Conservation (phyloP, 2,329 filamentous ascomycete species). For the Botrytis elliptica region DNA sequence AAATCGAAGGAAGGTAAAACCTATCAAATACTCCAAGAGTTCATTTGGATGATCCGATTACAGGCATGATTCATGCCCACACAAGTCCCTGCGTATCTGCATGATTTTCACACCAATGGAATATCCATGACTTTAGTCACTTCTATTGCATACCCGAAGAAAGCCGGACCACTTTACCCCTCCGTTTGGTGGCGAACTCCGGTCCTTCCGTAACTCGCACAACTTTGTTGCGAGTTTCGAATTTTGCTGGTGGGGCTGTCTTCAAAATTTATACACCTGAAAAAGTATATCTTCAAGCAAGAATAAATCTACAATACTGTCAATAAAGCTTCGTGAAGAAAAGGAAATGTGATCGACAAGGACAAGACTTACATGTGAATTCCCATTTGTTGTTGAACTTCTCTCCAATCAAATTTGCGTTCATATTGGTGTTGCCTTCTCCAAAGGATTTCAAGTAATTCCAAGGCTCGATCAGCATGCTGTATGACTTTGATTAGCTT, state of each 20-base stretch:
- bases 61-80: background rate
- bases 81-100: background rate
- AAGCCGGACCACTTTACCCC: background rate
- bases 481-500: constrained; percentile 23
- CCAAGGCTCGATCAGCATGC: constrained; percentile 37
- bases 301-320: constrained; percentile 17
- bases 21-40: background rate
- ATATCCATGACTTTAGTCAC: background rate
- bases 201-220: background rate
- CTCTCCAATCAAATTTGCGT: constrained; percentile 37
- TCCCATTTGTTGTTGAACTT: constrained; percentile 37
- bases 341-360: too few relatives aligned
- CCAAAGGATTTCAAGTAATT: constrained; percentile 37
- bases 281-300: constrained; percentile 2
- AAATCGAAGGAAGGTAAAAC: background rate
- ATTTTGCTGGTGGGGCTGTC: background rate
- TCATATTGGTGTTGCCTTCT: constrained; percentile 36
- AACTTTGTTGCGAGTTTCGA: background rate
- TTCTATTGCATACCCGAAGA: background rate
- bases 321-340: constrained; percentile 6
- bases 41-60: background rate
- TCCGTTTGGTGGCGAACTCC: background rate
- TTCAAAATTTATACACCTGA: background rate
- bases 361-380: constrained; percentile 34
- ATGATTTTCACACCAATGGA: background rate